Evolutionary conservation across 768 basidiomycete genomes (phyloP).

Genomic region (Dacryopinax spathularia): DNA sequence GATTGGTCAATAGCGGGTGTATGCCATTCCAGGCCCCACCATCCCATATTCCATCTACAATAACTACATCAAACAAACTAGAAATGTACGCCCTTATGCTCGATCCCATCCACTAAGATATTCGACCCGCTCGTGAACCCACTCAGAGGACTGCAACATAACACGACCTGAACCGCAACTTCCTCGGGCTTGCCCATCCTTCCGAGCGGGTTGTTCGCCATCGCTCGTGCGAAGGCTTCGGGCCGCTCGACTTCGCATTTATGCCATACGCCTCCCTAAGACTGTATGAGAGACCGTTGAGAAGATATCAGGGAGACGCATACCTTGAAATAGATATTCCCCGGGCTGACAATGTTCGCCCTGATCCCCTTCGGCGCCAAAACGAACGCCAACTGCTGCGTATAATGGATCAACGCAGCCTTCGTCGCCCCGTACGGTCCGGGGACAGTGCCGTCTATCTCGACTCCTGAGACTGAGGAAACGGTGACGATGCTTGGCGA

Average conservation of each 20-base stretch:
- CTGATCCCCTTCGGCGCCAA: background rate
- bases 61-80: background rate
- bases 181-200: conserved; percentile 2
- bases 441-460: background rate
- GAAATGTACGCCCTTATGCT: conserved; percentile 4
- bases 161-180: background rate
- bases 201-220: background rate
- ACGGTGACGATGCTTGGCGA: background rate
- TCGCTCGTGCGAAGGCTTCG: background rate
- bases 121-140: conserved; percentile 5
- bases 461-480: background rate
- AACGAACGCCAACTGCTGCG: background rate
- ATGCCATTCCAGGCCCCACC: background rate
- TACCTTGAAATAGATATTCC: conserved; percentile 1
- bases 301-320: background rate
- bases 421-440: conserved; percentile 3
- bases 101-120: background rate
- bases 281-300: background rate
- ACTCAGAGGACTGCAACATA: background rate
- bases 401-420: background rate
- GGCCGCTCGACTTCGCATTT: background rate
- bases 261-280: background rate
- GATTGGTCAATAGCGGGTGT: background rate
- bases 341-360: conserved; percentile 1
- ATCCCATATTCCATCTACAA: background rate